Evolutionary conservation across 306 rosid species (phyloP).

Genomic region (Crotalaria pallida): DNA sequence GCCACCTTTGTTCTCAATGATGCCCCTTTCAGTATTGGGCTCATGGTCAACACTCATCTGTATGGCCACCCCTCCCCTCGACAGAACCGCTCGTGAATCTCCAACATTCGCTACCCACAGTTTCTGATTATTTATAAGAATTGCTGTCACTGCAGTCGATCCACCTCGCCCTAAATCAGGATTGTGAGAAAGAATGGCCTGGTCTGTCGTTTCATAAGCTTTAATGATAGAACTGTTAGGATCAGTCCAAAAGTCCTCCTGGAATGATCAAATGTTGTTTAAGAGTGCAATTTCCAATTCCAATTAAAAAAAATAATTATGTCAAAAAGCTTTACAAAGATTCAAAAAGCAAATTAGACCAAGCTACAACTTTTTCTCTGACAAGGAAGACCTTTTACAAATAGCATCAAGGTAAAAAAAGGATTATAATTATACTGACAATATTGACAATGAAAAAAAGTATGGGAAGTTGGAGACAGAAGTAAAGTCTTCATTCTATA

Average conservation of each 20-base stretch:
- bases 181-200: slow-evolving; percentile 61
- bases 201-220: slow-evolving; percentile 66
- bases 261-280: slow-evolving; percentile 8
- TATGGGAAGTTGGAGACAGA: background rate
- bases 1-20: slow-evolving; percentile 81
- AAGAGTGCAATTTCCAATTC: slow-evolving; percentile 4
- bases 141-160: slow-evolving; percentile 76
- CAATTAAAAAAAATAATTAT: background rate
- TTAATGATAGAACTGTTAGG: slow-evolving; percentile 46
- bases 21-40: slow-evolving; percentile 74
- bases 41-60: slow-evolving; percentile 75
- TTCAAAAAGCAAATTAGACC: background rate
- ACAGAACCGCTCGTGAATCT: slow-evolving; percentile 81
- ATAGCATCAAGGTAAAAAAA: background rate
- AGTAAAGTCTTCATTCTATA: background rate
- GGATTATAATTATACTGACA: background rate
- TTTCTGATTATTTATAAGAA: slow-evolving; percentile 51
- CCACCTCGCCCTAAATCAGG: slow-evolving; percentile 77
- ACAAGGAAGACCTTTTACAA: background rate
- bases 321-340: slow-evolving; percentile 1
- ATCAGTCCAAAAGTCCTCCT: slow-evolving; percentile 71
- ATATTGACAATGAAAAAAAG: slow-evolving; percentile 6
- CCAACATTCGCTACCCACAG: slow-evolving; percentile 72
- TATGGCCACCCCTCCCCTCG: slow-evolving; percentile 50
- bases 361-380: background rate